These are phyloP conservation scores for Diaporthe capsici DNA, from an alignment of 2,329 filamentous ascomycete species.

Conservation along the genomic window DNA sequence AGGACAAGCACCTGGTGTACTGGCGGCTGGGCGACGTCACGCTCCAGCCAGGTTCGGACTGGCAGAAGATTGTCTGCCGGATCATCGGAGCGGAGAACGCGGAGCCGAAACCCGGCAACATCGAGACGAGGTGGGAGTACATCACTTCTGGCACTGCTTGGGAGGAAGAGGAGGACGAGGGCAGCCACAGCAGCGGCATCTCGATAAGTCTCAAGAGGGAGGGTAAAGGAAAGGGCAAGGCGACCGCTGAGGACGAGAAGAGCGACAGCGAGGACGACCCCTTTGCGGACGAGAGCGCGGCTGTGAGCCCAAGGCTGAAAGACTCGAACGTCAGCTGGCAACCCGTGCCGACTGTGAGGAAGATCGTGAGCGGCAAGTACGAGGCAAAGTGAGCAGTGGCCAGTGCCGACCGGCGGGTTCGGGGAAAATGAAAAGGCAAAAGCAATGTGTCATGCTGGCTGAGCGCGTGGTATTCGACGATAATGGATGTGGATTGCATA, in stretches of 20 bases:
- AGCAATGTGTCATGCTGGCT: conserved; percentile 6
- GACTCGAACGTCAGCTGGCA: conserved; percentile 67
- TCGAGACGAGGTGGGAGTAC: conserved; percentile 88
- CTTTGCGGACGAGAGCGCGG: conserved; percentile 73
- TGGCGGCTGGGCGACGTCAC: conserved; percentile 86
- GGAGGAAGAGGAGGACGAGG: conserved; percentile 55
- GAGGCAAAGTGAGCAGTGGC: conserved; percentile 61
- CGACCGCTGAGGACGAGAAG: conserved; percentile 54
- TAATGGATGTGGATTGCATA: conserved; percentile 30
- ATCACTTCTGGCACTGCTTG: conserved; percentile 46
- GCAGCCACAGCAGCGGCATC: conserved; percentile 68
- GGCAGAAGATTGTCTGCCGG: conserved; percentile 85
- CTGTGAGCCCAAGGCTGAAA: conserved; percentile 45
- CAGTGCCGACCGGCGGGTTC: background rate
- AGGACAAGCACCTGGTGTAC: conserved; percentile 82
- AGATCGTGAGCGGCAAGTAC: conserved; percentile 83
- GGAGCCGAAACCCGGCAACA: conserved; percentile 78
- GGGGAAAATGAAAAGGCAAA: background rate
- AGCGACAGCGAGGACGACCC: conserved; percentile 68
- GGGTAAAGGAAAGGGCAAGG: conserved; percentile 66
- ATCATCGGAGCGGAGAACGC: conserved; percentile 80
- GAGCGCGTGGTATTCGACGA: conserved; percentile 10
- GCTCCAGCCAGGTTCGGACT: conserved; percentile 63
- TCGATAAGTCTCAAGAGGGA: conserved; percentile 71
- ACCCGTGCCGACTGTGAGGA: conserved; percentile 75